Percentiles rank a stretch among this genome's conserved stretches.
These are phyloP conservation scores for Podospora comata DNA, from an alignment of 495 filamentous ascomycete genomes.

Conservation along the genomic window DNA sequence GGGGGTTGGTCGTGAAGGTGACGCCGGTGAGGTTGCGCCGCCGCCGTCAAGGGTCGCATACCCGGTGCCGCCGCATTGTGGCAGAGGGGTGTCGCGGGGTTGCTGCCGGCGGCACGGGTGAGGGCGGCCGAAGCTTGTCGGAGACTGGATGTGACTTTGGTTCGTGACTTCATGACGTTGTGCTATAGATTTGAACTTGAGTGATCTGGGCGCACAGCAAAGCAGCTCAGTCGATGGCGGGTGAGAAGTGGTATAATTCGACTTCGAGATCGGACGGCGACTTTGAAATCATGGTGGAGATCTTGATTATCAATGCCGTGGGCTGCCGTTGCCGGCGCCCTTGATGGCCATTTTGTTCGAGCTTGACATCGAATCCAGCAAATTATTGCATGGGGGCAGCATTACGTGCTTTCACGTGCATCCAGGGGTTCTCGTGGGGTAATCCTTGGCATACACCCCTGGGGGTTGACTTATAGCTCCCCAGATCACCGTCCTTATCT, in stretches of 20 bases:
- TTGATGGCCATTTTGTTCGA: slow-evolving; percentile 2
- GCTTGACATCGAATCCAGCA: neutral
- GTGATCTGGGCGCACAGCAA: neutral
- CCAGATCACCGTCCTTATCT: neutral
- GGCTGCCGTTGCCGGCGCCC: slow-evolving; percentile 22
- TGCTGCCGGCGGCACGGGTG: slow-evolving; percentile 5
- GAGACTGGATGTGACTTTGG: slow-evolving; percentile 16
- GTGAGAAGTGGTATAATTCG: neutral
- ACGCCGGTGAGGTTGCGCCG: slow-evolving; percentile 12
- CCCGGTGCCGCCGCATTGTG: slow-evolving; percentile 16
- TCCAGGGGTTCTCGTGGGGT: slow-evolving; percentile 9
- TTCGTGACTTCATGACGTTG: slow-evolving; percentile 25
- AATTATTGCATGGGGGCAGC: neutral
- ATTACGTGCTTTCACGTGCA: slow-evolving; percentile 38
- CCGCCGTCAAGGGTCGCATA: slow-evolving; percentile 12
- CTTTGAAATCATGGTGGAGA: neutral
- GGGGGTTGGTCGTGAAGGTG: slow-evolving; percentile 34
- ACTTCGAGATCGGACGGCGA: neutral
- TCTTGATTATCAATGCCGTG: neutral
- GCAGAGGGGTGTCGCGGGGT: neutral
- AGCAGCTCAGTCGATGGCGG: neutral
- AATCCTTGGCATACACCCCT: neutral
- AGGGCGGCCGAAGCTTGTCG: slow-evolving; percentile 17
- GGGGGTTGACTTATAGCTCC: neutral
- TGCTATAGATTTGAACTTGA: neutral